These are phyloP conservation scores for Solanum raphanifolium DNA, from an alignment of 257 asterid genomes.

Conservation along the genomic window DNA sequence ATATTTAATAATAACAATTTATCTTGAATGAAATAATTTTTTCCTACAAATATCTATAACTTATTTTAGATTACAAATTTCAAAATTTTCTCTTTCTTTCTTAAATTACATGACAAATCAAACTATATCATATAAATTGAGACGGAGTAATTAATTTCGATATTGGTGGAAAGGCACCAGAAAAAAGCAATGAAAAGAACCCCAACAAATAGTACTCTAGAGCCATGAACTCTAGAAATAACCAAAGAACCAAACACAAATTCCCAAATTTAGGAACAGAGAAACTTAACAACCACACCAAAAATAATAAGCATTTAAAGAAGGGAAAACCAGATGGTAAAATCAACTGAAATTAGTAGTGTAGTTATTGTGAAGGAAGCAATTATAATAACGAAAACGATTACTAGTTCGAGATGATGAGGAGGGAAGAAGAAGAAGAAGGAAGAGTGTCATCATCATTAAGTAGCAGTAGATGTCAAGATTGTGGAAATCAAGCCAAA, in stretches of 20 bases:
- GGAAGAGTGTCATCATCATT: neutral
- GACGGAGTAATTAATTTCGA: neutral
- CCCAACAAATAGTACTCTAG: conserved; percentile 12
- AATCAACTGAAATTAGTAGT: neutral
- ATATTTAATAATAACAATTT: too few species aligned
- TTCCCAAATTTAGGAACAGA: conserved; percentile 19
- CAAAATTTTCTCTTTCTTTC: too few species aligned
- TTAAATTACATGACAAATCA: too few species aligned
- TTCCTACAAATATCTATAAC: too few species aligned
- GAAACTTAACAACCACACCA: neutral
- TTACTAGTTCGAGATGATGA: conserved; percentile 16
- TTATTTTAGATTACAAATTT: too few species aligned
- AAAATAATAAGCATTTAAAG: neutral
- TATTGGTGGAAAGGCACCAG: neutral
- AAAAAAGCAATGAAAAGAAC: conserved; percentile 2
- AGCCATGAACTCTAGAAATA: conserved; percentile 21
- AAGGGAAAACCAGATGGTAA: neutral
- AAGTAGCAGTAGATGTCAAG: conserved; percentile 31
- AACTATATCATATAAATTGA: too few species aligned
- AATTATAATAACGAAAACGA: conserved; percentile 19
- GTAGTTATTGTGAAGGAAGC: neutral
- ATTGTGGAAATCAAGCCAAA: conserved; percentile 80
- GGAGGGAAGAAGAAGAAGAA: conserved; percentile 4
- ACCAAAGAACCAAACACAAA: neutral
- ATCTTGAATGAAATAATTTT: neutral